These are phyloP conservation scores for Phytophthora cryptogea DNA, from an alignment of 352 stramenopile species.

Conservation along the genomic window DNA sequence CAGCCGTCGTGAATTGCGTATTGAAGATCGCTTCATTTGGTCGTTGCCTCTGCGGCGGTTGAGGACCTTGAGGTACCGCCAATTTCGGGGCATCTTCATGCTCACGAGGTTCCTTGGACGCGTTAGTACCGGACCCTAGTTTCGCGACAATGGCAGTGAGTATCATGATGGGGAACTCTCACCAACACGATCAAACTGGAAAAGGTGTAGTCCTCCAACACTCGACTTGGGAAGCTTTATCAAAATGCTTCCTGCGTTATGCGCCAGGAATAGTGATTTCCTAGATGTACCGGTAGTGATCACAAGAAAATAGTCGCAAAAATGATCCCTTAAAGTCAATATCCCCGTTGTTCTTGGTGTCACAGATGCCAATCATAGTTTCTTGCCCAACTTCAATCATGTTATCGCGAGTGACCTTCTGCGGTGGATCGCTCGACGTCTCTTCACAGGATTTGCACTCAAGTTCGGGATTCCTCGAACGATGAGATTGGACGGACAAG, in stretches of 20 bases:
- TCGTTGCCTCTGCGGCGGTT: conserved; percentile 16
- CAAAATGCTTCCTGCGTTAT: conserved; percentile 2
- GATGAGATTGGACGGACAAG: conserved; percentile 21
- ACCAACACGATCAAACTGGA: not conserved
- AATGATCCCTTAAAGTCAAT: no score
- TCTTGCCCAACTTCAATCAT: no score
- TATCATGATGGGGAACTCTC: conserved; percentile 14
- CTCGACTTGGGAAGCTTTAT: conserved; percentile 1
- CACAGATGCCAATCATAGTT: no score
- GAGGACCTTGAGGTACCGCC: not conserved
- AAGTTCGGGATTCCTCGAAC: not conserved
- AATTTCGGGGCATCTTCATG: not conserved
- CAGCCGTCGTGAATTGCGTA: conserved; percentile 74
- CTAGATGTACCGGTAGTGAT: not conserved
- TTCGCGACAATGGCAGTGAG: conserved; percentile 18
- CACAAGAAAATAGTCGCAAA: no score
- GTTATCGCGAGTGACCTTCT: not conserved
- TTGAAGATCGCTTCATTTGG: conserved; percentile 83
- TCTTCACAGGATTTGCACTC: conserved; percentile 6
- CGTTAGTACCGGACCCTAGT: conserved; percentile 3
- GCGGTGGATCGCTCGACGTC: not conserved
- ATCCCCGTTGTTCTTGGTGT: no score
- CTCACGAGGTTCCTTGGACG: conserved; percentile 7
- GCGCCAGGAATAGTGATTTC: conserved; percentile 9
- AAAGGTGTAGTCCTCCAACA: not conserved